phyloP scores from a whole-genome alignment of 345 rosid genomes.

The Alliaria petiolata region DNA sequence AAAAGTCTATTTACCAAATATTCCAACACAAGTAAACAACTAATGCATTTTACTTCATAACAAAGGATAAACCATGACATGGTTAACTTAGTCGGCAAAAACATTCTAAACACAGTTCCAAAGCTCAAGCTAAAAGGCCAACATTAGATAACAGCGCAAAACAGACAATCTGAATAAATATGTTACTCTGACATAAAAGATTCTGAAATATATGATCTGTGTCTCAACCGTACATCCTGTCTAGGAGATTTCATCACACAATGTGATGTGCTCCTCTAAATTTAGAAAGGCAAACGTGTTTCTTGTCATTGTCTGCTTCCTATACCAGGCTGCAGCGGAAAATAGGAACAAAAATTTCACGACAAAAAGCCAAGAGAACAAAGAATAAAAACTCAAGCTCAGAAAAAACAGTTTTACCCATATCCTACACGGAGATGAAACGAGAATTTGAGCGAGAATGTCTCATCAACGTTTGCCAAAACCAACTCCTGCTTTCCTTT shows the following conservation, averaged over 20 bases:
- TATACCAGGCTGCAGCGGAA: conserved; percentile 14
- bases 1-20: background rate
- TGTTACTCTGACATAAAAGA: background rate
- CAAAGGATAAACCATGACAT: conserved; percentile 2
- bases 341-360: background rate
- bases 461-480: conserved; percentile 64
- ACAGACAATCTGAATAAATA: background rate
- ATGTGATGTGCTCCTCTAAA: conserved; percentile 12
- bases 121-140: conserved; percentile 14
- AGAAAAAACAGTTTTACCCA: conserved; percentile 8
- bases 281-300: conserved; percentile 9
- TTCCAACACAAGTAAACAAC: conserved; percentile 9
- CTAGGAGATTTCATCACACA: conserved; percentile 4
- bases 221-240: conserved; percentile 16
- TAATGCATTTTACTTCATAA: conserved; percentile 1
- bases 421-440: conserved; percentile 8
- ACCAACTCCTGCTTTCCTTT: conserved; percentile 64
- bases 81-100: background rate
- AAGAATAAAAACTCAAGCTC: background rate
- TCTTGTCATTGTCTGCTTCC: conserved; percentile 3
- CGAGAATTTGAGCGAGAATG: conserved; percentile 4
- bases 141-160: background rate
- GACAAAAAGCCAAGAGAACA: background rate
- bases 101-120: conserved; percentile 12
- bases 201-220: background rate